A percentile compares a stretch with the other conserved stretches of the same genome.
These are phyloP conservation scores for Glycine latifolia DNA, from an alignment of 306 rosid genomes.

Conservation along the genomic window DNA sequence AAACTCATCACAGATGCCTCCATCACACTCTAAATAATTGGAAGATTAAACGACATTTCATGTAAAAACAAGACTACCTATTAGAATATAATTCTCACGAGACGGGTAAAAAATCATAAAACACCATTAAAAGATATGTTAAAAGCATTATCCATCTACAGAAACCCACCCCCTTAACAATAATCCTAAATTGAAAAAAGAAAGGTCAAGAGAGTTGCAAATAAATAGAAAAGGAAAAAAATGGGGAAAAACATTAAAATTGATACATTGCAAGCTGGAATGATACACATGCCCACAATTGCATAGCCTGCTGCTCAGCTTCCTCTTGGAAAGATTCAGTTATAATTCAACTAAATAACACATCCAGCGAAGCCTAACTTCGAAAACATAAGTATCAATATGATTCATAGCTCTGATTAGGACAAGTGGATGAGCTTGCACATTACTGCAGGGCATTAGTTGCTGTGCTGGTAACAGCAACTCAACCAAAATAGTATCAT, in stretches of 20 bases:
- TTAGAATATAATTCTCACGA: conserved; percentile 42
- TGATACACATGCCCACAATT: conserved; percentile 55
- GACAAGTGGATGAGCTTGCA: conserved; percentile 52
- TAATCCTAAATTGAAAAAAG: conserved; percentile 53
- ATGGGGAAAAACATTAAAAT: conserved; percentile 42
- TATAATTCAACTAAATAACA: conserved; percentile 50
- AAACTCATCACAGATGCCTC: neutral
- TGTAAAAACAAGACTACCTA: conserved; percentile 26
- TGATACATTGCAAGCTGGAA: conserved; percentile 59
- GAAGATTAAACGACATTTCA: neutral
- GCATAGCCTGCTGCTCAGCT: conserved; percentile 58
- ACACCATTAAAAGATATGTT: conserved; percentile 54
- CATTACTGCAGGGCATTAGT: conserved; percentile 48
- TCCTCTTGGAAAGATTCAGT: conserved; percentile 51
- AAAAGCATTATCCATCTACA: conserved; percentile 65
- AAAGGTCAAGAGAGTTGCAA: conserved; percentile 36
- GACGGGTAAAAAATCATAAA: conserved; percentile 43
- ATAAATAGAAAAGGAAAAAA: conserved; percentile 43
- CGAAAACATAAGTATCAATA: conserved; percentile 39
- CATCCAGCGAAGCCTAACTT: conserved; percentile 54
- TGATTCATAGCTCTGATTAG: conserved; percentile 49
- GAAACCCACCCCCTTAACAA: conserved; percentile 54
- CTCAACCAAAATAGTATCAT: conserved; percentile 54
- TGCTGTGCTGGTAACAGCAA: conserved; percentile 49
- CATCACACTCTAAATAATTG: no score